These are phyloP conservation scores for Ophiostoma triangulosporum DNA, from an alignment of 2,329 filamentous ascomycete genomes.

Conservation along the genomic window DNA sequence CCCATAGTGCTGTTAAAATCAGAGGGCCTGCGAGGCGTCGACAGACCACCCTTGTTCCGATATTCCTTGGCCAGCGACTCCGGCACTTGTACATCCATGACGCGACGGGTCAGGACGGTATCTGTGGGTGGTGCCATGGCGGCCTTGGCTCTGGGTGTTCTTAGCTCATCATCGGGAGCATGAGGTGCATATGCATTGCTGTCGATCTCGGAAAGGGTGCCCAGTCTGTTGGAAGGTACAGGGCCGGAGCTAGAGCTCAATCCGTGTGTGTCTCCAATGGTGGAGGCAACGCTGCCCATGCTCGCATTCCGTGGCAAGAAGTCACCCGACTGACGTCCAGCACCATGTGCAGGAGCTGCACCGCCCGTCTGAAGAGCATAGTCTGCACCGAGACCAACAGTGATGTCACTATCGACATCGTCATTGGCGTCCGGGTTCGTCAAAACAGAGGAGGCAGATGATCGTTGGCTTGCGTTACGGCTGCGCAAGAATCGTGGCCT, in stretches of 20 bases:
- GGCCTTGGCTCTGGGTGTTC: conserved; percentile 55
- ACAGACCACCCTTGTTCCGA: conserved; percentile 55
- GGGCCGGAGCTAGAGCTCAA: neutral
- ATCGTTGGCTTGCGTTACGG: conserved; percentile 43
- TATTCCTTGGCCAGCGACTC: conserved; percentile 81
- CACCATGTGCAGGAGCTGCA: conserved; percentile 44
- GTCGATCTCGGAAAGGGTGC: conserved; percentile 31
- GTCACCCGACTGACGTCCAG: conserved; percentile 37
- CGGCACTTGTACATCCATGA: conserved; percentile 81
- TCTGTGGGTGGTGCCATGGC: conserved; percentile 56
- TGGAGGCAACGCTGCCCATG: conserved; percentile 79
- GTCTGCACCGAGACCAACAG: conserved; percentile 54
- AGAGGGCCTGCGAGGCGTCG: conserved; percentile 42
- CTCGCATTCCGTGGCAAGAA: conserved; percentile 64
- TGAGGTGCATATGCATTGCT: conserved; percentile 13
- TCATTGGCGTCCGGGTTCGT: conserved; percentile 40
- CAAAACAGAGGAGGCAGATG: conserved; percentile 46
- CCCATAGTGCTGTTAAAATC: conserved; percentile 32
- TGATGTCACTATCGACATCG: conserved; percentile 60
- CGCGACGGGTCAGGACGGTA: conserved; percentile 75
- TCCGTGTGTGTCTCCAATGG: conserved; percentile 44
- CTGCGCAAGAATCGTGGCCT: conserved; percentile 46
- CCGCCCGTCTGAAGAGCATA: conserved; percentile 75
- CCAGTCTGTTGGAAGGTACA: neutral
- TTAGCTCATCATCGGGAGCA: conserved; percentile 34